A percentile compares a stretch with the other conserved stretches of the same genome.
These are phyloP conservation scores for Candida wancherniae DNA, from an alignment of 805 yeast species.

Conservation along the genomic window DNA sequence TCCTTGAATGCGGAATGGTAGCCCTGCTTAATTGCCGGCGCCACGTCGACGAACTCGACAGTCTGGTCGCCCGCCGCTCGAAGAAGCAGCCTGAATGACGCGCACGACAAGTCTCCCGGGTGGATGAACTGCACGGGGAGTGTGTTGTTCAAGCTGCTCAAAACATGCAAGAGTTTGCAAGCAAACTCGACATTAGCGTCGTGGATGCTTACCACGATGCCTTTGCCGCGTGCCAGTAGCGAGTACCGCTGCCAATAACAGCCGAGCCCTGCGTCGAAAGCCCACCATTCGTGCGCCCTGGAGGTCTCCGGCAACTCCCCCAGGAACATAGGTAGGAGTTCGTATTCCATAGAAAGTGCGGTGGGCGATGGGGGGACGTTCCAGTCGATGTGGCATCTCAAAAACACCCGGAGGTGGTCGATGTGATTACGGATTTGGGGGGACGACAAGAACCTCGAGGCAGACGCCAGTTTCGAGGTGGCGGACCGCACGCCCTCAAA, in stretches of 20 bases:
- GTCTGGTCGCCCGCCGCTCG: constrained; percentile 8
- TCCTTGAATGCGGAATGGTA: constrained; percentile 23
- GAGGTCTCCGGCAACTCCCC: constrained; percentile 8
- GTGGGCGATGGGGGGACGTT: too few relatives aligned
- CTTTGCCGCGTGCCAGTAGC: constrained; percentile 9
- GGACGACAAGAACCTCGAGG: constrained; percentile 10
- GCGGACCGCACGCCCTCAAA: constrained; percentile 7
- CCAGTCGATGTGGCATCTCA: constrained; percentile 11
- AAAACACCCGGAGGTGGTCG: constrained; percentile 13
- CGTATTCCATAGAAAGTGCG: too few relatives aligned
- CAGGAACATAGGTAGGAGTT: constrained; percentile 15
- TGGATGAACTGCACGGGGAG: constrained; percentile 16
- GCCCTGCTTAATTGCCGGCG: constrained; percentile 15
- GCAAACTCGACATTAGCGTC: constrained; percentile 12
- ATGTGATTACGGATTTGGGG: constrained; percentile 13
- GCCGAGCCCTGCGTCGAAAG: constrained; percentile 2
- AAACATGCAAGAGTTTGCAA: constrained; percentile 10
- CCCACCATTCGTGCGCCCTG: constrained; percentile 6
- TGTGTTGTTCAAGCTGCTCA: constrained; percentile 6
- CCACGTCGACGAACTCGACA: constrained; percentile 15
- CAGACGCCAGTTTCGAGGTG: constrained; percentile 8
- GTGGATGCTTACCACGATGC: constrained; percentile 14
- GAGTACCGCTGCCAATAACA: constrained; percentile 9
- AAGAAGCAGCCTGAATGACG: constrained; percentile 3
- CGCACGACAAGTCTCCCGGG: constrained; percentile 10